Conservation (phyloP, 2,329 filamentous ascomycete species). For the Aspergillus eucalypticola region DNA sequence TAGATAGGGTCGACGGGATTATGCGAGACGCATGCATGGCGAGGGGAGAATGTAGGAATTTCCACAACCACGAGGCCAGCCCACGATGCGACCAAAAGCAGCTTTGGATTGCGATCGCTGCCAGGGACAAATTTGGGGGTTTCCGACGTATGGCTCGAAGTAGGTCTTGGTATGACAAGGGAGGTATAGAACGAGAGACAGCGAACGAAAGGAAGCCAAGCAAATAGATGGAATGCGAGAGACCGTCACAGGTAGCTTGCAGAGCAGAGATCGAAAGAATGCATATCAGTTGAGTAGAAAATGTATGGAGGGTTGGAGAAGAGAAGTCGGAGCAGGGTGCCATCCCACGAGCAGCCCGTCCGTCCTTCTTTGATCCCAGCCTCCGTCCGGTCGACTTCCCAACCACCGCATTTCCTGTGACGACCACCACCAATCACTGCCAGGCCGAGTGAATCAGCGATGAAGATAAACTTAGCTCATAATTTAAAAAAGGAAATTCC, state of each 20-base stretch:
- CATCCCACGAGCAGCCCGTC: background rate
- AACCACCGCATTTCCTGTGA: slow-evolving; percentile 38
- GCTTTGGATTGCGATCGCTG: slow-evolving; percentile 8
- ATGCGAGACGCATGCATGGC: slow-evolving; percentile 33
- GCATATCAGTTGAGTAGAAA: background rate
- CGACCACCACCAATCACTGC: slow-evolving; percentile 17
- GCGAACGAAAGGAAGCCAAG: slow-evolving; percentile 2
- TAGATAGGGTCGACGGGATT: slow-evolving; percentile 28
- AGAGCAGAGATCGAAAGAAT: background rate
- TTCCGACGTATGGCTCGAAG: background rate
- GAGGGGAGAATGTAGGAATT: slow-evolving; percentile 13
- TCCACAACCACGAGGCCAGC: slow-evolving; percentile 6
- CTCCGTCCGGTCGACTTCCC: slow-evolving; percentile 30
- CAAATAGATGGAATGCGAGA: slow-evolving; percentile 10
- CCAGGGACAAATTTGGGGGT: background rate
- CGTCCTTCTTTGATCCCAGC: slow-evolving; percentile 29
- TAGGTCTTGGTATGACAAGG: background rate
- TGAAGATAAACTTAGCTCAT: slow-evolving; percentile 3
- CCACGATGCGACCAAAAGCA: slow-evolving; percentile 6
- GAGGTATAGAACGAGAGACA: slow-evolving; percentile 1
- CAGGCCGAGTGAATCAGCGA: slow-evolving; percentile 4
- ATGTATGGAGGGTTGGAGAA: slow-evolving; percentile 5
- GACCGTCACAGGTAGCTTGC: background rate
- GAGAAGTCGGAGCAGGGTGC: background rate
- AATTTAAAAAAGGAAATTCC: slow-evolving; percentile 8